Evolutionary conservation across 1,284 basidiomycete species (phyloP), one percentile per base, ranked within the genome.

Genomic region (Cerioporus squamosus): DNA sequence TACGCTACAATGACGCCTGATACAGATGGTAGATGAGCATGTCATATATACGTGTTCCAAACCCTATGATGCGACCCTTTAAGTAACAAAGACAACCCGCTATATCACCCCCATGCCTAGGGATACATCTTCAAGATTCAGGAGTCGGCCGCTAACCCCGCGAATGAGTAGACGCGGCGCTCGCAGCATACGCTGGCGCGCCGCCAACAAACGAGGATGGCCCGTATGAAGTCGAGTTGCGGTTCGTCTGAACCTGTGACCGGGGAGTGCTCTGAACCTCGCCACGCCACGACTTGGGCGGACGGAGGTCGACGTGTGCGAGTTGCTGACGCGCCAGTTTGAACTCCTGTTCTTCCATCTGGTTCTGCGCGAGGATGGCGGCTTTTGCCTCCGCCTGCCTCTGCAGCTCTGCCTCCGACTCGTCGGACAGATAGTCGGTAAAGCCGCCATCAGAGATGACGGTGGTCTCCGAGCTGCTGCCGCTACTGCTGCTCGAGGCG

Each of bases 351-450:
- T 93, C 91, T 72, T 93, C 90, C 53, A 84, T 82, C 65, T 88
- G 86, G 61, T 83, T 89, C 74, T 91, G 88, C n/a, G 89, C 90
- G 18, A 89, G 72, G 46, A 89, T 69, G 5, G 85, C 87, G 2
- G 91, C 91, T 63, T 82, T 84, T 24, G 83, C 84, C 67, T 93
- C 91, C 10, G 90, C 90, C 72, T 92, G 90, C 59, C 89, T 79
- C 74, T 93, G 90, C 54, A 93, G 74, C 71, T 93, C 90, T 43
- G 86, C 90, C 66, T 93, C 90, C 15, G 89, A 91, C 72, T 93
- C 90, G 68, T 92, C 90, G 23, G 91, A 93, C 29, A 93, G 74
- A 71, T 93, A 93, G 70, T 93, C 90, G 9, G 90, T 93, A 67
- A 93, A 93, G 14, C 85, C 89, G 9, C 90, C 91, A 66, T 92